Conservation (phyloP, 1,284 basidiomycete species). For the Leccinum griseonigrum region DNA sequence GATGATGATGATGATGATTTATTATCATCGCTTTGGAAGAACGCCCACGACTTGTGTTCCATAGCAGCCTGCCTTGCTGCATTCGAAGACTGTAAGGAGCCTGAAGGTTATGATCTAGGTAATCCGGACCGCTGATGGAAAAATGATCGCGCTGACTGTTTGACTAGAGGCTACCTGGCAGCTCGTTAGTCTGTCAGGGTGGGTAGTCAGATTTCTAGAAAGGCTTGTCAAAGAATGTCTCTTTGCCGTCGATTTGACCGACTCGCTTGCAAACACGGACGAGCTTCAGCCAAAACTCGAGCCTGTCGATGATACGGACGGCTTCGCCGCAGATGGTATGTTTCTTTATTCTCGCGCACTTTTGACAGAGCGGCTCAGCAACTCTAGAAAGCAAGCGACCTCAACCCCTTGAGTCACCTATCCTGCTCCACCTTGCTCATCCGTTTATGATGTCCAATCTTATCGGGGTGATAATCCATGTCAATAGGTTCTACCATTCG, state of each 20-base stretch:
- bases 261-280: conserved; percentile 9
- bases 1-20: conserved; percentile 35
- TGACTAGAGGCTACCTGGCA: conserved; percentile 65
- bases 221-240: conserved; percentile 63
- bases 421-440: conserved; percentile 58
- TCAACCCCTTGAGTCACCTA: conserved; percentile 34
- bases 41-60: conserved; percentile 62
- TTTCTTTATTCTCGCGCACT: neutral
- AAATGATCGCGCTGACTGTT: conserved; percentile 2
- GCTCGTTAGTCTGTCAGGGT: conserved; percentile 55
- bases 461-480: conserved; percentile 46
- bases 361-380: conserved; percentile 4
- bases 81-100: conserved; percentile 66
- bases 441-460: conserved; percentile 57
- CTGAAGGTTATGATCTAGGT: conserved; percentile 62
- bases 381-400: conserved; percentile 19
- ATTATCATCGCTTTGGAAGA: conserved; percentile 48
- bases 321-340: conserved; percentile 22
- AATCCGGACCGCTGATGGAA: conserved; percentile 10
- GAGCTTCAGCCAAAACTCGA: conserved; percentile 25
- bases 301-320: conserved; percentile 25
- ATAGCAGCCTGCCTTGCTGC: conserved; percentile 55
- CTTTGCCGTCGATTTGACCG: conserved; percentile 36
- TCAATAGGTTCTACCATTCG: conserved; percentile 55
- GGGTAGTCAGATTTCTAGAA: conserved; percentile 61